Conservation (phyloP, 768 basidiomycete genomes). For the Lentinula guzmanii region DNA sequence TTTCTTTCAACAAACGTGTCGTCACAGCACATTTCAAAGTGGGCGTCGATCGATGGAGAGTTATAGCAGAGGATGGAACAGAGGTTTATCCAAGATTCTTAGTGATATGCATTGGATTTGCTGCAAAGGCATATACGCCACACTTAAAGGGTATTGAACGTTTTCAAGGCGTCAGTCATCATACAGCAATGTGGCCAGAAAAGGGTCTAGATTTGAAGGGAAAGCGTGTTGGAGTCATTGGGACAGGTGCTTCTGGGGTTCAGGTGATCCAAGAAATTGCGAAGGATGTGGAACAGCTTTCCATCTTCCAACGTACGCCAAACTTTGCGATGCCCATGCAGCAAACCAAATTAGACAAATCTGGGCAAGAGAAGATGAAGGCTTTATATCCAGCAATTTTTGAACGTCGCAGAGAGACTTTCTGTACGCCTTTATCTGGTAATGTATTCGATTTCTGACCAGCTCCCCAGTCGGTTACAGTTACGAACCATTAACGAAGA, state of each 20-base stretch:
- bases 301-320: constrained; percentile 11
- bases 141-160: background rate
- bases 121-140: constrained; percentile 4
- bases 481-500: background rate
- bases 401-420: background rate
- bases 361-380: background rate
- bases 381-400: background rate
- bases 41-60: constrained; percentile 7
- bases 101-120: constrained; percentile 10
- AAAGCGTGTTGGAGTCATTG: constrained; percentile 6
- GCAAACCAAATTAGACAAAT: background rate
- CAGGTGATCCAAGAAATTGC: constrained; percentile 10
- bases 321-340: constrained; percentile 4
- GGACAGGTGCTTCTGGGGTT: constrained; percentile 13
- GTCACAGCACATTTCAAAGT: constrained; percentile 7
- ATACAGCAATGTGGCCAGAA: constrained; percentile 3
- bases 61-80: constrained; percentile 4
- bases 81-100: constrained; percentile 9
- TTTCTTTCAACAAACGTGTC: constrained; percentile 10
- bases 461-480: background rate
- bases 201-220: constrained; percentile 1
- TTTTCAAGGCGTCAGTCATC: constrained; percentile 1
- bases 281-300: constrained; percentile 6
- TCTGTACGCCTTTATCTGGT: background rate
- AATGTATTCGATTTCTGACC: background rate